Conservation (phyloP, 106 monocot species). For the Allium fistulosum region DNA sequence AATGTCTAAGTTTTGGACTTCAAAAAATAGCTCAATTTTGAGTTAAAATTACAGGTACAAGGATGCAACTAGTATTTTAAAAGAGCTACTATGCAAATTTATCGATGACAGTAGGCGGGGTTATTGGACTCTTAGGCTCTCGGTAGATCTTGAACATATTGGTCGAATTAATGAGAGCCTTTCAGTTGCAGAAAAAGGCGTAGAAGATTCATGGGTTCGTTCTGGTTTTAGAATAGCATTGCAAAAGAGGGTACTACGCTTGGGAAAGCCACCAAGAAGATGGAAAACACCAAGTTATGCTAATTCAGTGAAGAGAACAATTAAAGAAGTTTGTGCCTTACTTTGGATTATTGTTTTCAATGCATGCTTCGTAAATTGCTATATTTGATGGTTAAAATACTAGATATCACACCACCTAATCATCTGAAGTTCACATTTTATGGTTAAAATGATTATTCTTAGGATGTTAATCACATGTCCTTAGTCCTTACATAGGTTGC, state of each 20-base stretch:
- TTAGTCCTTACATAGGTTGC: too few relatives aligned
- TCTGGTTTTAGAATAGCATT: conserved; percentile 89
- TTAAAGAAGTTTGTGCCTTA: conserved; percentile 51
- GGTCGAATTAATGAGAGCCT: conserved; percentile 70
- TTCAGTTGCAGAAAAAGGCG: conserved; percentile 75
- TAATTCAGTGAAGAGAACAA: conserved; percentile 43
- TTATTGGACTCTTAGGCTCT: conserved; percentile 80
- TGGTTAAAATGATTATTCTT: too few relatives aligned
- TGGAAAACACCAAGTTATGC: conserved; percentile 86
- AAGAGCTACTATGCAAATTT: conserved; percentile 50
- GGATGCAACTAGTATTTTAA: conserved; percentile 72
- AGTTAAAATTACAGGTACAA: conserved; percentile 43
- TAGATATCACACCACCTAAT: too few relatives aligned
- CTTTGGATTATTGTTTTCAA: neutral
- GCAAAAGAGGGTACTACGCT: conserved; percentile 67
- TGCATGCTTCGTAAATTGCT: neutral
- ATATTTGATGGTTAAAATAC: too few relatives aligned
- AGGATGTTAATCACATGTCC: too few relatives aligned
- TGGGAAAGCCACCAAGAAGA: conserved; percentile 78
- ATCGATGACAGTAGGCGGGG: conserved; percentile 54
- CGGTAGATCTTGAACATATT: conserved; percentile 88
- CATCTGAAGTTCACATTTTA: too few relatives aligned
- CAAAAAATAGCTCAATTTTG: too few relatives aligned
- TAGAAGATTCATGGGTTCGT: conserved; percentile 80
- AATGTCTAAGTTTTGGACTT: too few relatives aligned